Percentiles rank a stretch among this genome's conserved stretches.
phyloP scores from a whole-genome alignment of 2,329 filamentous ascomycete species.

The Microascus cirrosus region DNA sequence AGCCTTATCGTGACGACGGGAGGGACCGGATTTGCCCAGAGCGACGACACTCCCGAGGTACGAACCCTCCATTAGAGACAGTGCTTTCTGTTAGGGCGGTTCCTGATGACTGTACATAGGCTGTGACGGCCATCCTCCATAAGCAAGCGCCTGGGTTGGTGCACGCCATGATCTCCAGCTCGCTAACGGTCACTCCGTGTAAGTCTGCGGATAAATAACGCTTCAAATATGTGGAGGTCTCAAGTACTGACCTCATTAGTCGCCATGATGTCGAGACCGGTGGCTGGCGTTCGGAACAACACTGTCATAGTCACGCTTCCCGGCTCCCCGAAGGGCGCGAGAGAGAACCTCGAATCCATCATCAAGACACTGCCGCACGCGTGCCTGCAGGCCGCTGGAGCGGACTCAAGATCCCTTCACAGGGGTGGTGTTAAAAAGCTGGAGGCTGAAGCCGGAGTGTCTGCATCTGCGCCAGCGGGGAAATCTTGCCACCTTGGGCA shows the following conservation, averaged over 20 bases:
- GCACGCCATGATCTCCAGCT: slow-evolving; percentile 88
- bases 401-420: slow-evolving; percentile 70
- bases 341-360: slow-evolving; percentile 82
- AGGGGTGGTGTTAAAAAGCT: slow-evolving; percentile 71
- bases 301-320: slow-evolving; percentile 82
- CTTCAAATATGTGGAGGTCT: not conserved
- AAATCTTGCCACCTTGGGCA: slow-evolving; percentile 20
- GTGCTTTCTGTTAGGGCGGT: slow-evolving; percentile 1
- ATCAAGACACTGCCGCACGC: slow-evolving; percentile 89
- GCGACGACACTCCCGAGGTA: slow-evolving; percentile 84
- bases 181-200: slow-evolving; percentile 83
- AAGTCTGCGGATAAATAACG: slow-evolving; percentile 23
- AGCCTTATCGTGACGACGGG: slow-evolving; percentile 84
- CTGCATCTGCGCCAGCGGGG: not conserved
- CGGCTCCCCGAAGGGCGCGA: slow-evolving; percentile 89
- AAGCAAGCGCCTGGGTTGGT: slow-evolving; percentile 82
- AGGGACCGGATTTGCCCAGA: slow-evolving; percentile 81
- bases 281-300: slow-evolving; percentile 74
- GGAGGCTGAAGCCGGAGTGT: slow-evolving; percentile 65
- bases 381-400: slow-evolving; percentile 79
- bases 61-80: not conserved
- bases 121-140: slow-evolving; percentile 67
- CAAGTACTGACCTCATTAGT: slow-evolving; percentile 41
- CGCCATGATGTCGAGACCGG: slow-evolving; percentile 91
- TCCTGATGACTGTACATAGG: slow-evolving; percentile 33